A percentile compares a stretch with the other conserved stretches of the same genome.
phyloP scores from a whole-genome alignment of 2,329 filamentous ascomycete species.

The Tolypocladium album region DNA sequence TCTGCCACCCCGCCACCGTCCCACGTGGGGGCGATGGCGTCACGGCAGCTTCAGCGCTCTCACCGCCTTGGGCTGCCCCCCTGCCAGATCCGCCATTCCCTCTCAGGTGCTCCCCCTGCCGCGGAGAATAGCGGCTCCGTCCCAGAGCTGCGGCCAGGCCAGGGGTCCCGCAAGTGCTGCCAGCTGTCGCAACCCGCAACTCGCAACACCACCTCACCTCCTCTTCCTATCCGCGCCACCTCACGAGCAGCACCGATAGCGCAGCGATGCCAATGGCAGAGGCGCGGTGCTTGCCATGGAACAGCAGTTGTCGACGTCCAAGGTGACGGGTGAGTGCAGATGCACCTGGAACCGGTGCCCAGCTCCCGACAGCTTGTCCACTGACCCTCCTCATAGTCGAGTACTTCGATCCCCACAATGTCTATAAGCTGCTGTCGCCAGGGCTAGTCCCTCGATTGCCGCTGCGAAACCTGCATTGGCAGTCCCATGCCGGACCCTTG shows the following conservation, averaged over 20 bases:
- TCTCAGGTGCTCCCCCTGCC: background rate
- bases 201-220: background rate
- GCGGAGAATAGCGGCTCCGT: background rate
- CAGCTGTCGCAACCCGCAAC: background rate
- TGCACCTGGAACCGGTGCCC: background rate
- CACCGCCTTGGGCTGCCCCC: background rate
- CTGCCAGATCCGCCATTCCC: too few species aligned
- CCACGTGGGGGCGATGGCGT: background rate
- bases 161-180: background rate
- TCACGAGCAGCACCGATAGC: slow-evolving; percentile 1
- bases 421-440: slow-evolving; percentile 73
- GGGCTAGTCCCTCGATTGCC: slow-evolving; percentile 72
- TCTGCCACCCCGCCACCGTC: background rate
- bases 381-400: slow-evolving; percentile 51
- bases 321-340: slow-evolving; percentile 57
- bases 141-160: background rate
- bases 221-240: background rate
- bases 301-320: slow-evolving; percentile 59
- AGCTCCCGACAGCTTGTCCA: background rate
- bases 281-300: slow-evolving; percentile 39
- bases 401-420: slow-evolving; percentile 85
- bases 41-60: background rate
- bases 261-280: slow-evolving; percentile 18
- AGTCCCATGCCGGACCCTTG: slow-evolving; percentile 81
- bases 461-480: slow-evolving; percentile 90